Evolutionary conservation across 169 alveolate species (phyloP).

Genomic region (Plasmodium gonderi): DNA sequence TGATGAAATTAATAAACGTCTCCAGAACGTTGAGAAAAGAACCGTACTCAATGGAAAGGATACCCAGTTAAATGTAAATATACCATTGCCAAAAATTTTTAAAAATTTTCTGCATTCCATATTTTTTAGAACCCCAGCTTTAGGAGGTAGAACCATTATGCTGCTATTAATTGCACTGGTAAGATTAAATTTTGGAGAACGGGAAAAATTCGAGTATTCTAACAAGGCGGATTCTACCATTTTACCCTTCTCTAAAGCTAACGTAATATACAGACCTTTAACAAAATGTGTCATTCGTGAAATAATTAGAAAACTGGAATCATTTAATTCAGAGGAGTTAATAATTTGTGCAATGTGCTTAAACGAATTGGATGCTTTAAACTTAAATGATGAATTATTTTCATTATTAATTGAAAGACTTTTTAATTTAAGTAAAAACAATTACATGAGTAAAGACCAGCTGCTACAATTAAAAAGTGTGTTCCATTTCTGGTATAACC

Average conservation of each 20-base stretch:
- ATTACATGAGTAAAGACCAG: slow-evolving; percentile 59
- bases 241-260: slow-evolving; percentile 79
- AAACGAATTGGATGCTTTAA: slow-evolving; percentile 61
- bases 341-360: slow-evolving; percentile 74
- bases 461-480: slow-evolving; percentile 23
- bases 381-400: slow-evolving; percentile 55
- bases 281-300: slow-evolving; percentile 83
- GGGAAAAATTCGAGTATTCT: slow-evolving; percentile 77
- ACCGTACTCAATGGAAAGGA: not conserved
- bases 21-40: not conserved
- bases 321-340: slow-evolving; percentile 83
- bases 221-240: slow-evolving; percentile 76
- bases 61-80: slow-evolving; percentile 11
- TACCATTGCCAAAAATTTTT: slow-evolving; percentile 77
- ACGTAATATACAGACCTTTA: slow-evolving; percentile 77
- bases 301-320: slow-evolving; percentile 80
- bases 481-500: slow-evolving; percentile 11
- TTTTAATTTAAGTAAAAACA: slow-evolving; percentile 36
- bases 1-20: not conserved
- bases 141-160: slow-evolving; percentile 84
- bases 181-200: slow-evolving; percentile 82
- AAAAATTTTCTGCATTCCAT: slow-evolving; percentile 81
- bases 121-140: slow-evolving; percentile 85
- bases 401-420: slow-evolving; percentile 55
- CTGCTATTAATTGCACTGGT: slow-evolving; percentile 82